Base-by-base conservation (phyloP, 164 flowering plant species). In the Macadamia tetraphylla region DNA sequence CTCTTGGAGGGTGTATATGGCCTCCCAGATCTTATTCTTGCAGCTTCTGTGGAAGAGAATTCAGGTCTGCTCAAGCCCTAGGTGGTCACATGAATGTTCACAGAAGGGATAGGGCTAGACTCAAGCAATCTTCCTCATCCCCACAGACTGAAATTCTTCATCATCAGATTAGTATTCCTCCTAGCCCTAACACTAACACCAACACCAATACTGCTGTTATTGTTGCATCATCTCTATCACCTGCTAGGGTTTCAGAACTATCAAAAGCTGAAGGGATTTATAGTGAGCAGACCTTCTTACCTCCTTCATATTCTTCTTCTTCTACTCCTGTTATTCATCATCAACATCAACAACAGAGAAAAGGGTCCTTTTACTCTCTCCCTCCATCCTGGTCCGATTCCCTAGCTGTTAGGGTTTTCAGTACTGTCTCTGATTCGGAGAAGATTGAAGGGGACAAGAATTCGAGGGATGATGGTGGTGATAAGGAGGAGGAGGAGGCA, bases 71-170 rank as follows among this genome's bases (percentile, higher is more conserved):
- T 69, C 85, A 82, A 76, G 85, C 82, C 35, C 78, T 82, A 72
- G 85, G 85, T 1, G 82, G 82, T 48, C 82, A 80, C 46, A 80
- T 80, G 82, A 80, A 80, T 59, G 80, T 80, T 60, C 84, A 82
- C 59, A 80, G 83, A 68, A 82, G 81, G 71, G 85, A 80, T 64
- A 76, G 81, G 63, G 83, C 85, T 52, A 75, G 69, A 73, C 30
- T 74, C 58, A 74, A 64, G 40, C 71, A 68, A 51, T 59, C 70
- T 18, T 23, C 23, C 23, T 51, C 72, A 17, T 18, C 46, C 67
- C 29, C 64, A 6, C 65, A 70, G 44, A 35, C 18, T 67, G 49
- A 69, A 55, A 67, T 13, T 52, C 63, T 30, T 59, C 81, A 68
- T 60, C 76, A 73, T 46, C 62, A 74, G 18, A 51, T 30, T 7